A percentile compares a stretch with the other conserved stretches of the same genome.
Evolutionary conservation across 495 filamentous ascomycete species (phyloP).

Genomic region (Penicillium atrosanguineum): DNA sequence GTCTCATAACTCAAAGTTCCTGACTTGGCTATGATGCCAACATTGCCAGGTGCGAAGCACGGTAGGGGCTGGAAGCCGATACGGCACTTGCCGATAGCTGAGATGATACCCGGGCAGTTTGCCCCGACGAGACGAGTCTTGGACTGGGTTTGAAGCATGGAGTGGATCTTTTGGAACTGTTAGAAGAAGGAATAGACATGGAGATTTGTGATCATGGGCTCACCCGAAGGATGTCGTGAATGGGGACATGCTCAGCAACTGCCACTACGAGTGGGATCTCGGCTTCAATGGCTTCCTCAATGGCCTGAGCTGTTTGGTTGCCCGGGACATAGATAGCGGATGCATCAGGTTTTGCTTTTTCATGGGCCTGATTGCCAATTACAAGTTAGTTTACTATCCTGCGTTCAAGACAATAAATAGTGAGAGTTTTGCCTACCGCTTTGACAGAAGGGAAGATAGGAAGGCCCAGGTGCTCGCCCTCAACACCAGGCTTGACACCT

Average conservation of each 20-base stretch:
- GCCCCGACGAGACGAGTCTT: constrained; percentile 79
- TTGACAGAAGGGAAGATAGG: constrained; percentile 74
- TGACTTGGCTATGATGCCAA: constrained; percentile 85
- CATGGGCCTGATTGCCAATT: constrained; percentile 56
- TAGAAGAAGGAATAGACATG: neutral
- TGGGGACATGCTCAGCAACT: constrained; percentile 87
- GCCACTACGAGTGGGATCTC: constrained; percentile 85
- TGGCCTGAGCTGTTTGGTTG: constrained; percentile 69
- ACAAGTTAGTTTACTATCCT: neutral
- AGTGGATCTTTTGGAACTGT: constrained; percentile 57
- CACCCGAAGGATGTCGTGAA: constrained; percentile 82
- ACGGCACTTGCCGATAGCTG: constrained; percentile 73
- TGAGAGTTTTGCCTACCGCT: constrained; percentile 40
- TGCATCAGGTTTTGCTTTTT: constrained; percentile 74
- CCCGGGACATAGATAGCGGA: constrained; percentile 87
- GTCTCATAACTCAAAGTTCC: constrained; percentile 88
- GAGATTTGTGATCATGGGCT: constrained; percentile 12
- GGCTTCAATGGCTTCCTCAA: constrained; percentile 86
- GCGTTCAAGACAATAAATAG: neutral
- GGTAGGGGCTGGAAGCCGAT: constrained; percentile 86
- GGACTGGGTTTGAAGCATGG: constrained; percentile 76
- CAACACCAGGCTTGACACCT: constrained; percentile 75
- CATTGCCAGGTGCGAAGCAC: constrained; percentile 67
- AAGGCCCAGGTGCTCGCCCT: constrained; percentile 75
- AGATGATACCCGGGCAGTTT: constrained; percentile 87